Evolutionary conservation across 208 protist species (phyloP).

Genomic region (Acanthamoeba castellanii): DNA sequence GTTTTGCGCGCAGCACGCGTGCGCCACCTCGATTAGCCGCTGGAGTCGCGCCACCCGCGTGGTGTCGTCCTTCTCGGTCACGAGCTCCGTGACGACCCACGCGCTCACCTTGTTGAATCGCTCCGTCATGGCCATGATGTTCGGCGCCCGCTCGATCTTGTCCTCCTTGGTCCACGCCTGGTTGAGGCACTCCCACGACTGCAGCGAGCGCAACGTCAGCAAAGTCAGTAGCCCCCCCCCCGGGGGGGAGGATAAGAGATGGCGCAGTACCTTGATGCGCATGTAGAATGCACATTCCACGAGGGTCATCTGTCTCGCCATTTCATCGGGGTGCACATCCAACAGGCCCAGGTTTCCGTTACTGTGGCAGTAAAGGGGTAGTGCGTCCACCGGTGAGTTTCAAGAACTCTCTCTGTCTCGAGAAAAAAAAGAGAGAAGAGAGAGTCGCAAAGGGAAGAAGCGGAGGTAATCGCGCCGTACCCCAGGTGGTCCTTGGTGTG

Average conservation of each 20-base stretch:
- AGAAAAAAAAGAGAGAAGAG: background rate
- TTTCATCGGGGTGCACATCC: slow-evolving; percentile 22
- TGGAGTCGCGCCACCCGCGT: background rate
- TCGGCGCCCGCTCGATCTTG: slow-evolving; percentile 6
- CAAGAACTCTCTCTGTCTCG: too few relatives aligned
- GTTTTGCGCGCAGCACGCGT: background rate
- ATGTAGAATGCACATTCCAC: slow-evolving; percentile 22
- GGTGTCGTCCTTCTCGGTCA: slow-evolving; percentile 36
- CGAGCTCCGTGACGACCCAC: slow-evolving; percentile 66
- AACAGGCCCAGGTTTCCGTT: background rate
- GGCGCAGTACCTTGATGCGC: slow-evolving; percentile 3
- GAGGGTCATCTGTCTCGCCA: slow-evolving; percentile 50
- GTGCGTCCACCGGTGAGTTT: too few relatives aligned
- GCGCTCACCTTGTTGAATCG: slow-evolving; percentile 62
- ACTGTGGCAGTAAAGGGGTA: background rate
- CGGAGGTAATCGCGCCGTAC: too few relatives aligned
- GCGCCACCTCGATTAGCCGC: slow-evolving; percentile 33
- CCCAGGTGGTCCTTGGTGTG: background rate
- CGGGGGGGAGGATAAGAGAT: too few relatives aligned
- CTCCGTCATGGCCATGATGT: slow-evolving; percentile 64
- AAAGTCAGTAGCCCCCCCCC: too few relatives aligned
- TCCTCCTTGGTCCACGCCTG: slow-evolving; percentile 52
- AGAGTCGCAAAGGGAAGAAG: too few relatives aligned
- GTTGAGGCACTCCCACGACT: slow-evolving; percentile 69
- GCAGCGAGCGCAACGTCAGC: background rate